These are phyloP conservation scores for Arthrobotrys iridis DNA, from an alignment of 2,329 filamentous ascomycete genomes.

Conservation along the genomic window DNA sequence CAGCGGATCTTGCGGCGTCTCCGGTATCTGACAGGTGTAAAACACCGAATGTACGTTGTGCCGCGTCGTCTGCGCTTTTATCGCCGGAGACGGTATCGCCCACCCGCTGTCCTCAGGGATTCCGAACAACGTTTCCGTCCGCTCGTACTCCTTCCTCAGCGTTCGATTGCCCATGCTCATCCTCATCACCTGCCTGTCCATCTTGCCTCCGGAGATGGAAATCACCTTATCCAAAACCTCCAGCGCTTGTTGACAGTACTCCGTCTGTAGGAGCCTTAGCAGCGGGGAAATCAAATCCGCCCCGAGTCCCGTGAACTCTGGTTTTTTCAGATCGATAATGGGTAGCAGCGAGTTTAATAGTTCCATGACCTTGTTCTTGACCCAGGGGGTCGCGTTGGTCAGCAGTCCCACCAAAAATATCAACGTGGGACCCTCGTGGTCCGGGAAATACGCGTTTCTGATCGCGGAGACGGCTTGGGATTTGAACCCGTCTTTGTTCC, in stretches of 20 bases:
- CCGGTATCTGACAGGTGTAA: slow-evolving; percentile 83
- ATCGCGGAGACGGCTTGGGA: slow-evolving; percentile 77
- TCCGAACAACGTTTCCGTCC: slow-evolving; percentile 92
- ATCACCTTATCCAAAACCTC: slow-evolving; percentile 94
- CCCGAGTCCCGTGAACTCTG: slow-evolving; percentile 87
- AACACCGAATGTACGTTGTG: slow-evolving; percentile 96
- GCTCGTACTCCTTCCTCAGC: slow-evolving; percentile 92
- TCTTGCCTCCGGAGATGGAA: slow-evolving; percentile 87
- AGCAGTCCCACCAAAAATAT: slow-evolving; percentile 91
- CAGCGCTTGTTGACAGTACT: slow-evolving; percentile 90
- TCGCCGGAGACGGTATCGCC: slow-evolving; percentile 92
- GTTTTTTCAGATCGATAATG: slow-evolving; percentile 90
- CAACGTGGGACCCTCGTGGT: slow-evolving; percentile 82
- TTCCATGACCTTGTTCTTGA: slow-evolving; percentile 92
- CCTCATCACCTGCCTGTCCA: slow-evolving; percentile 91
- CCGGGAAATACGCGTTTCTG: slow-evolving; percentile 80
- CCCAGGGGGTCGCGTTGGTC: slow-evolving; percentile 87
- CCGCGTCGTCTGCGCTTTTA: slow-evolving; percentile 85
- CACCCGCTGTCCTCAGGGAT: slow-evolving; percentile 96
- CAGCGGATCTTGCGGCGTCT: slow-evolving; percentile 67
- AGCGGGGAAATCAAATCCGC: slow-evolving; percentile 95
- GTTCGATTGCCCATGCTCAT: slow-evolving; percentile 98
- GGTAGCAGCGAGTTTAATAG: slow-evolving; percentile 85
- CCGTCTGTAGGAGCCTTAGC: slow-evolving; percentile 86
- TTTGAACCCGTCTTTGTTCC: slow-evolving; percentile 77